Evolutionary conservation across 495 filamentous ascomycete genomes (phyloP).

Genomic region (Lophiostoma macrostomum): DNA sequence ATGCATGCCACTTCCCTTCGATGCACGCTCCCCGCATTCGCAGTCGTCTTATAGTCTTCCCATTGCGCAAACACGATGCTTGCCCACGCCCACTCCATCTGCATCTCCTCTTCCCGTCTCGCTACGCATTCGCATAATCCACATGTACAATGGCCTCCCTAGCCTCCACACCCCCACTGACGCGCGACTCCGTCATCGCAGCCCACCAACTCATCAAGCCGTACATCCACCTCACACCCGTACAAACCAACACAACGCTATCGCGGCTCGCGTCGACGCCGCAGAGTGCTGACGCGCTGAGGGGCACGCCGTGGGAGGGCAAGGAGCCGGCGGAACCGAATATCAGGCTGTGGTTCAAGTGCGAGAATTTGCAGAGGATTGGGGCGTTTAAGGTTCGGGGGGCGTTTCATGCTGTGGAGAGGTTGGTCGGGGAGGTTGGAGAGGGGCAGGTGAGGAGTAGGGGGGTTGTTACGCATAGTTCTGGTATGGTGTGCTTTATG

Average conservation of each 20-base stretch:
- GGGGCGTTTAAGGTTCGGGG: slow-evolving; percentile 93
- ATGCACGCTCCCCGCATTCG: too few species aligned
- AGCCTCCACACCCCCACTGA: slow-evolving; percentile 54
- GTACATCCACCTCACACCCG: slow-evolving; percentile 78
- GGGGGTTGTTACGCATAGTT: slow-evolving; percentile 90
- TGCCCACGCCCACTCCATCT: too few species aligned
- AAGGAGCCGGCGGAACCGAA: slow-evolving; percentile 58
- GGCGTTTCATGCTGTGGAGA: slow-evolving; percentile 80
- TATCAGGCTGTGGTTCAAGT: slow-evolving; percentile 88
- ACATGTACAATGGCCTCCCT: slow-evolving; percentile 25
- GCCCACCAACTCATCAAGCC: slow-evolving; percentile 71
- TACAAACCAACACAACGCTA: slow-evolving; percentile 73
- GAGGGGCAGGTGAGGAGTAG: slow-evolving; percentile 53
- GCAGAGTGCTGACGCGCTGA: slow-evolving; percentile 51
- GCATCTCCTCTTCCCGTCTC: too few species aligned
- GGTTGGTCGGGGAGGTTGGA: slow-evolving; percentile 52
- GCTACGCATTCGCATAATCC: too few species aligned
- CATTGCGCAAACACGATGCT: too few species aligned
- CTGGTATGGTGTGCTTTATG: slow-evolving; percentile 52
- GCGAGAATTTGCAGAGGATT: slow-evolving; percentile 87
- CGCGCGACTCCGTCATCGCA: slow-evolving; percentile 61
- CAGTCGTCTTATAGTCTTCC: too few species aligned
- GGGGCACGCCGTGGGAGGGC: slow-evolving; percentile 58
- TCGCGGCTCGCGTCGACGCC: slow-evolving; percentile 71
- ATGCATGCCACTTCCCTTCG: too few species aligned